Evolutionary conservation across 495 filamentous ascomycete species (phyloP).

Genomic region (Chlorociboria aeruginascens): DNA sequence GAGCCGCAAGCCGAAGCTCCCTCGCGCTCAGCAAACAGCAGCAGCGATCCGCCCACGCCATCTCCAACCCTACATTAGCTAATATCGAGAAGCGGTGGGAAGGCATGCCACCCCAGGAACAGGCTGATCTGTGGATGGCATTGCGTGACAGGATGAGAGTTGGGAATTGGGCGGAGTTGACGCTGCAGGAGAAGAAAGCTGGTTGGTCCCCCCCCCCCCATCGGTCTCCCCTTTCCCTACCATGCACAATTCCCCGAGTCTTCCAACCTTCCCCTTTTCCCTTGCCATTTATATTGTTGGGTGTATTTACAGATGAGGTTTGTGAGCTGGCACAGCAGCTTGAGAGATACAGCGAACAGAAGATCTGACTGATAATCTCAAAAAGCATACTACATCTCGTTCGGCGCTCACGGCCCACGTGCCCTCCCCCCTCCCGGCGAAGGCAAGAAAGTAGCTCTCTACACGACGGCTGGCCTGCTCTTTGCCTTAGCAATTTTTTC

Average conservation of each 20-base stretch:
- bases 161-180: constrained; percentile 91
- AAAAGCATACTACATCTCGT: constrained; percentile 96
- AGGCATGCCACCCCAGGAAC: constrained; percentile 89
- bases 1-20: constrained; percentile 26
- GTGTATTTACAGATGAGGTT: neutral
- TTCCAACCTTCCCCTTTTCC: neutral
- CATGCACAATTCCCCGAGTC: neutral
- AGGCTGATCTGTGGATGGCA: constrained; percentile 98
- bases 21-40: constrained; percentile 4
- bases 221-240: neutral
- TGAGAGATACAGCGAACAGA: neutral
- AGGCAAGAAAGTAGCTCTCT: constrained; percentile 55
- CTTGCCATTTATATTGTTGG: neutral
- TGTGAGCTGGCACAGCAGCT: too few relatives aligned
- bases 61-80: constrained; percentile 92
- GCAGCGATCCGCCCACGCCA: constrained; percentile 62
- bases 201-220: constrained; percentile 50
- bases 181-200: constrained; percentile 93
- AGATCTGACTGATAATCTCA: neutral
- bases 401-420: constrained; percentile 89
- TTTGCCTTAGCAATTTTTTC: constrained; percentile 55
- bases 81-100: constrained; percentile 99
- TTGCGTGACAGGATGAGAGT: constrained; percentile 96
- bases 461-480: constrained; percentile 50
- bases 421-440: constrained; percentile 71